phyloP scores from a whole-genome alignment of 345 rosid genomes.

The Arabidopsis thaliana region DNA sequence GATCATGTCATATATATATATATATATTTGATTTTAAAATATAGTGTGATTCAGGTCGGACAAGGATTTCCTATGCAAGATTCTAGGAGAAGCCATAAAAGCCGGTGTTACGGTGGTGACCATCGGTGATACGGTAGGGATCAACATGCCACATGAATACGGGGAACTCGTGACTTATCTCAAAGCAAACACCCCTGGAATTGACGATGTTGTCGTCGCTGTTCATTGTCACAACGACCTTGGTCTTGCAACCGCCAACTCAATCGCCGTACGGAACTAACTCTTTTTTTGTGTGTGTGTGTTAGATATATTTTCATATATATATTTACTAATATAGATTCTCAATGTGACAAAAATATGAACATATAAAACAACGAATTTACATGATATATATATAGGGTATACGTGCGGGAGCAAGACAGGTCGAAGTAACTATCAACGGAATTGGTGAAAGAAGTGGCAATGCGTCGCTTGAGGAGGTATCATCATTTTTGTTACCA shows the following conservation, averaged over 20 bases:
- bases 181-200: conserved; percentile 82
- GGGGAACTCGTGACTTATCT: conserved; percentile 74
- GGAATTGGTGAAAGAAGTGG: conserved; percentile 99
- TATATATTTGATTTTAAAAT: not conserved
- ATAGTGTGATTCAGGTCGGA: conserved; percentile 60
- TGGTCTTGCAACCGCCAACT: conserved; percentile 91
- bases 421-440: conserved; percentile 86
- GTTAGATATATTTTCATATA: not conserved
- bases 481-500: conserved; percentile 1
- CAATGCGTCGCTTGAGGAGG: conserved; percentile 98
- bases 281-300: not conserved
- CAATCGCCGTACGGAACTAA: conserved; percentile 59
- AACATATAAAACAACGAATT: not conserved
- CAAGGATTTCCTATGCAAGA: conserved; percentile 67
- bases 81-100: conserved; percentile 81
- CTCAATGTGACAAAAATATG: not conserved
- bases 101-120: conserved; percentile 80
- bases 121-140: conserved; percentile 89
- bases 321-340: not conserved
- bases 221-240: conserved; percentile 95
- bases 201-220: conserved; percentile 70
- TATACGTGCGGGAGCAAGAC: conserved; percentile 88
- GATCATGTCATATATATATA: not conserved
- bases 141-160: conserved; percentile 67
- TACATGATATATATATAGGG: conserved; percentile 51